These are phyloP conservation scores for Fusarium avenaceum DNA, from an alignment of 2,329 filamentous ascomycete species.

Conservation along the genomic window DNA sequence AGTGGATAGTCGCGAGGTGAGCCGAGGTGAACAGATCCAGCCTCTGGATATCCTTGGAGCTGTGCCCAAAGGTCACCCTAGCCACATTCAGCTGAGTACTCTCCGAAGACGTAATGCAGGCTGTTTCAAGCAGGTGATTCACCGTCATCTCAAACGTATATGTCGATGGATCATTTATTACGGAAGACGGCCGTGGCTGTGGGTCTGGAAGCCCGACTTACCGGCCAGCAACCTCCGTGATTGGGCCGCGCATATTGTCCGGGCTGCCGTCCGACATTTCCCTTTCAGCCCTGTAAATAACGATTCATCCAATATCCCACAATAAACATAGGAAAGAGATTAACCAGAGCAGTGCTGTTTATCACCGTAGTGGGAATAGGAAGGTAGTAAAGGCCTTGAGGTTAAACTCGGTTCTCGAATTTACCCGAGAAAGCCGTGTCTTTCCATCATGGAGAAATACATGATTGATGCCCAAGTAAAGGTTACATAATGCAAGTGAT, in stretches of 20 bases:
- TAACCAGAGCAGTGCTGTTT: not conserved
- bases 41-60: not conserved
- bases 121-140: not conserved
- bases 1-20: slow-evolving; percentile 1
- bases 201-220: slow-evolving; percentile 27
- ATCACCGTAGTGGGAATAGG: not conserved
- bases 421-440: slow-evolving; percentile 6
- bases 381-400: not conserved
- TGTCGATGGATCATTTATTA: slow-evolving; percentile 1
- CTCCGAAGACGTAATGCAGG: not conserved
- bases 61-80: no score
- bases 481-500: slow-evolving; percentile 18
- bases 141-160: not conserved
- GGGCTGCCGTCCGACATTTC: slow-evolving; percentile 28
- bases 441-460: no score
- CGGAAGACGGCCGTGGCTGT: slow-evolving; percentile 37
- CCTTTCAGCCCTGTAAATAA: slow-evolving; percentile 34
- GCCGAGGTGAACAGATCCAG: slow-evolving; percentile 1
- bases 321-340: not conserved
- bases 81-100: no score
- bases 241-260: slow-evolving; percentile 38
- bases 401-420: not conserved
- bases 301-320: not conserved
- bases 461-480: slow-evolving; percentile 21
- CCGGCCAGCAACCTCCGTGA: slow-evolving; percentile 45